Conservation (phyloP, 2,329 filamentous ascomycete species). For the Xylariaceae sp. region DNA sequence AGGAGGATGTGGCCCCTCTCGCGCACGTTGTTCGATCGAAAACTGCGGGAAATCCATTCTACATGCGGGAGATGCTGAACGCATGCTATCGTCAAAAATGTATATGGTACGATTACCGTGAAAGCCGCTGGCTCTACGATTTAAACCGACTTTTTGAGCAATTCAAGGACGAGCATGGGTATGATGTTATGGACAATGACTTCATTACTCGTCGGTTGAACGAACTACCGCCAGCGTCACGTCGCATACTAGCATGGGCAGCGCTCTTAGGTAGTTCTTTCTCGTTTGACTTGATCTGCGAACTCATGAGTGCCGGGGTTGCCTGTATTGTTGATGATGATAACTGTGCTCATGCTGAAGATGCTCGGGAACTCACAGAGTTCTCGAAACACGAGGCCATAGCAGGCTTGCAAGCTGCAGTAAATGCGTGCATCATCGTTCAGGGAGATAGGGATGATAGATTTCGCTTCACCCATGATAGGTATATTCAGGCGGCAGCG, state of each 20-base stretch:
- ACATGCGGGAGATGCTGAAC: slow-evolving; percentile 85
- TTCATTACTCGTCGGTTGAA: slow-evolving; percentile 76
- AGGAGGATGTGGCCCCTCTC: slow-evolving; percentile 69
- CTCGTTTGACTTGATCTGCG: slow-evolving; percentile 75
- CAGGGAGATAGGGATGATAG: slow-evolving; percentile 79
- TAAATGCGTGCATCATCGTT: slow-evolving; percentile 76
- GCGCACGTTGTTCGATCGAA: slow-evolving; percentile 85
- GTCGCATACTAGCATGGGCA: slow-evolving; percentile 80
- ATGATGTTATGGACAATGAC: slow-evolving; percentile 73
- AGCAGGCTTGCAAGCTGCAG: slow-evolving; percentile 73
- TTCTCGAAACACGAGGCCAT: slow-evolving; percentile 66
- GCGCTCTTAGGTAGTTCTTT: slow-evolving; percentile 78
- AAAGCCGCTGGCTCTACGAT: slow-evolving; percentile 78
- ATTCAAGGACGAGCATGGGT: slow-evolving; percentile 73
- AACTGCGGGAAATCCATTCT: slow-evolving; percentile 84
- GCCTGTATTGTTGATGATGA: slow-evolving; percentile 53
- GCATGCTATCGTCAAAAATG: slow-evolving; percentile 81
- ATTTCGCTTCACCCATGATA: slow-evolving; percentile 85
- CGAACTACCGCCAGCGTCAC: slow-evolving; percentile 69
- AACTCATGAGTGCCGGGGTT: slow-evolving; percentile 71
- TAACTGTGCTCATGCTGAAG: slow-evolving; percentile 31
- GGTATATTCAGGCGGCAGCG: slow-evolving; percentile 72
- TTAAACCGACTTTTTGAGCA: slow-evolving; percentile 81
- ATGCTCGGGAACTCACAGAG: slow-evolving; percentile 38
- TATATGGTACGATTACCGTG: slow-evolving; percentile 85